Base-by-base conservation (phyloP, 768 basidiomycete species). In the Exsudoporus frostii region DNA sequence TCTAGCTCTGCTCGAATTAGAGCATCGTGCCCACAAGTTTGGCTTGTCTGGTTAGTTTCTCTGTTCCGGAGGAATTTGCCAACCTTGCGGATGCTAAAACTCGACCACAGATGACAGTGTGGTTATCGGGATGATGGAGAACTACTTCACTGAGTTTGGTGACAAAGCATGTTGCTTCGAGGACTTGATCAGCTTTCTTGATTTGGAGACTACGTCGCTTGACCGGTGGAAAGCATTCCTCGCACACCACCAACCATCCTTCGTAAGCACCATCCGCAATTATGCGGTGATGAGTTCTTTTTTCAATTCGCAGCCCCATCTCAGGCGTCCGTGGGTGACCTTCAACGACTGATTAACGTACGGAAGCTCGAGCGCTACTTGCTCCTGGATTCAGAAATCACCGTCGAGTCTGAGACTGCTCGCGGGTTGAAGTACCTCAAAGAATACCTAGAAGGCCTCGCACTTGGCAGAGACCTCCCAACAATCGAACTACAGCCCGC, bases 91-190 rank as follows among this genome's bases (percentile, higher is more conserved):
- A 29, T 2, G 32, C 50, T 53, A 43, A 64, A 39, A 44, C 30
- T 40, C 20, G 20, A 44, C 39, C n/a, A 33, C 27, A 88, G 86
- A 83, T 59, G 45, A 75, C 27, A 60, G 61, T 13, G 69, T 71
- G 27, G 59, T 85, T 50, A 65, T 79, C 30, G 62, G 68, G 11
- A 73, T 86, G 50, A 71, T 93, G 64, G 74, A 82, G 61, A 70
- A 76, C 44, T 96, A 95, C 68, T 84, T 92, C 63, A 73, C 80
- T 37, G 74, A 73, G 53, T 82, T 92, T 60, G 86, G 89, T 29
- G 83, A 85, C 67, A 96, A 93, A 69, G 76, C 86, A 6, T 92
- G 89, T 68, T 92, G 91, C 67, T 90, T 84, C 53, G 93, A 95
- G 70, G 94, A 97, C 61, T 72, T 96, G 37, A 79, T 78, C 58